phyloP scores from a whole-genome alignment of 2,329 filamentous ascomycete genomes.

The Ophiostoma montium region DNA sequence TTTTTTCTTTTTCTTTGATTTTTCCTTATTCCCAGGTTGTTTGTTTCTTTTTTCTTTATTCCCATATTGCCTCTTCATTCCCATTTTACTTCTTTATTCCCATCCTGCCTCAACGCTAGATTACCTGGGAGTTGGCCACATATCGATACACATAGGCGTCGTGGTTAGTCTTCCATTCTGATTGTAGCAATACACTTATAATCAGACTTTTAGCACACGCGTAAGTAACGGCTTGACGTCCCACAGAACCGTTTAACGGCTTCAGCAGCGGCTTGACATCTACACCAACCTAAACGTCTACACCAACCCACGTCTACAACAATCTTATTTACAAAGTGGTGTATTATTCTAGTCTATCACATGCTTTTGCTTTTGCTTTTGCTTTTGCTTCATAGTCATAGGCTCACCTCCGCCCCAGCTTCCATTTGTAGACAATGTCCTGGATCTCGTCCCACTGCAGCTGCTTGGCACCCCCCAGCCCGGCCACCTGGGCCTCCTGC shows the following conservation, averaged over 20 bases:
- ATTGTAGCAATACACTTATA: too few relatives aligned
- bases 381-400: background rate
- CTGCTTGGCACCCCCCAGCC: conserved; percentile 48
- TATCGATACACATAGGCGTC: too few relatives aligned
- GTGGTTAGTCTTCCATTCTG: too few relatives aligned
- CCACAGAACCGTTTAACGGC: too few relatives aligned
- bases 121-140: too few relatives aligned
- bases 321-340: background rate
- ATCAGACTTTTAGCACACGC: too few relatives aligned
- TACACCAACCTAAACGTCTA: too few relatives aligned
- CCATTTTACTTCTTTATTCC: background rate
- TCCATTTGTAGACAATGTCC: conserved; percentile 70
- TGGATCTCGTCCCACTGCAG: conserved; percentile 85
- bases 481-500: conserved; percentile 73
- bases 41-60: background rate
- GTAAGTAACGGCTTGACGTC: too few relatives aligned
- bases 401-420: conserved; percentile 47
- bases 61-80: background rate
- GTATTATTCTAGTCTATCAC: background rate
- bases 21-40: background rate
- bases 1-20: background rate
- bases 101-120: background rate
- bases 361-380: background rate
- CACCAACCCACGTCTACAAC: too few relatives aligned
- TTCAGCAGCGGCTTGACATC: too few relatives aligned